Evolutionary conservation across 352 stramenopile species (phyloP), one percentile per base, ranked within the genome.

Genomic region (Pseudoperonospora humuli): DNA sequence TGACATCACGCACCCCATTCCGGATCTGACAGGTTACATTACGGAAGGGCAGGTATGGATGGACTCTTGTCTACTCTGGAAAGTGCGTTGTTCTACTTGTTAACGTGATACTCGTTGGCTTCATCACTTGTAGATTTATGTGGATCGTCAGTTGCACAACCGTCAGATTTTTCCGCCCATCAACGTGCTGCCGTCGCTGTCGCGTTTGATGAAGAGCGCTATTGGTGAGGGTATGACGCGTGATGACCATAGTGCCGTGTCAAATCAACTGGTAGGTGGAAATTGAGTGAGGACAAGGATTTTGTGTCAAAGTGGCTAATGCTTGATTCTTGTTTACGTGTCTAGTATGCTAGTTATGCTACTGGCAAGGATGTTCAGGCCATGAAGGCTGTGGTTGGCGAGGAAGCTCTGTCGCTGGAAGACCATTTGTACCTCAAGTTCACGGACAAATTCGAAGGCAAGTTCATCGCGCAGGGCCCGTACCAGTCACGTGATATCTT

Each of bases 1-100:
- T 70, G 96, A 99, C 83, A 99, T 99, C 75, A 99, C 96, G 34
- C 96, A 99, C 65, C 96, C 96, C 48, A 99, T 99, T 84, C 96
- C 96, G 50, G 96, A 99, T 91, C 77, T 99, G 45, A 99, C 96
- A 48, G 96, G 96, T 26, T 99, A 99, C 73, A 99, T 99, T 74
- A 99, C 96, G 23, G 96, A 99, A 67, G 96, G 96, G 53, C 96
- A 98, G 81, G 95, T 79, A 61, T n/a, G n/a, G n/a, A n/a, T n/a
- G n/a, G n/a, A n/a, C n/a, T n/a, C n/a, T n/a, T n/a, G n/a, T n/a
- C n/a, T n/a, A n/a, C n/a, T n/a, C n/a, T n/a, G n/a, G 17, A 31
- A 20, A 24, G 1, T 15, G 5, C 25, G 21, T 19, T 36, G 20
- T 32, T 7, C 3, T 5, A 25, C 9, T 41, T 41, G 21, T 17